A percentile compares a stretch with the other conserved stretches of the same genome.
Evolutionary conservation across 2,329 filamentous ascomycete genomes (phyloP).

Genomic region (Aspergillus aculeatinus): DNA sequence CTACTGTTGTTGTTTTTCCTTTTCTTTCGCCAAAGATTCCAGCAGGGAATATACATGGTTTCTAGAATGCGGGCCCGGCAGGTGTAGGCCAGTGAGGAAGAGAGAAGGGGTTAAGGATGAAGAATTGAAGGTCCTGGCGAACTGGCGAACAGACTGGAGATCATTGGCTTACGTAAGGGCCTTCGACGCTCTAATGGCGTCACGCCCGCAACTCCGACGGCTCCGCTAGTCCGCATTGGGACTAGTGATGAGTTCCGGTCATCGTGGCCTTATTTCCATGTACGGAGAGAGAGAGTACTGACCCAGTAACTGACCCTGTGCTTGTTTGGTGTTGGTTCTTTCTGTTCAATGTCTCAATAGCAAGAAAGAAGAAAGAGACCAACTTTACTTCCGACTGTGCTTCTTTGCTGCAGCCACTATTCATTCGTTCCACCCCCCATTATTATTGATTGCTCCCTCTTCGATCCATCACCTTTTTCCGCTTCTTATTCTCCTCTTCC

Average conservation of each 20-base stretch:
- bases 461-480: constrained; percentile 9
- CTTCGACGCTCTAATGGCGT: constrained; percentile 9
- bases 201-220: constrained; percentile 10
- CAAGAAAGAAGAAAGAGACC: constrained; percentile 10
- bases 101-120: neutral
- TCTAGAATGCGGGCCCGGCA: neutral
- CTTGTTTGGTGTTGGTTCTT: constrained; percentile 20
- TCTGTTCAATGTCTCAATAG: no score
- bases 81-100: neutral
- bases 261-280: constrained; percentile 39
- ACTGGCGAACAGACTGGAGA: neutral
- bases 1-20: neutral
- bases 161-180: neutral
- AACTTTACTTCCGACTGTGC: constrained; percentile 11
- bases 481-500: constrained; percentile 3
- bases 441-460: constrained; percentile 9
- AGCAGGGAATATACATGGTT: neutral
- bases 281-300: no score
- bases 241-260: constrained; percentile 35
- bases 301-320: no score
- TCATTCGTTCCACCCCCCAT: constrained; percentile 1
- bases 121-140: neutral
- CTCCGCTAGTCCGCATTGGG: constrained; percentile 26
- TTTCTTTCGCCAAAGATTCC: neutral
- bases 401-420: neutral